Evolutionary conservation across 148 eudicot genomes (phyloP), one percentile per base, ranked within the genome.

Genomic region (Cornus florida): DNA sequence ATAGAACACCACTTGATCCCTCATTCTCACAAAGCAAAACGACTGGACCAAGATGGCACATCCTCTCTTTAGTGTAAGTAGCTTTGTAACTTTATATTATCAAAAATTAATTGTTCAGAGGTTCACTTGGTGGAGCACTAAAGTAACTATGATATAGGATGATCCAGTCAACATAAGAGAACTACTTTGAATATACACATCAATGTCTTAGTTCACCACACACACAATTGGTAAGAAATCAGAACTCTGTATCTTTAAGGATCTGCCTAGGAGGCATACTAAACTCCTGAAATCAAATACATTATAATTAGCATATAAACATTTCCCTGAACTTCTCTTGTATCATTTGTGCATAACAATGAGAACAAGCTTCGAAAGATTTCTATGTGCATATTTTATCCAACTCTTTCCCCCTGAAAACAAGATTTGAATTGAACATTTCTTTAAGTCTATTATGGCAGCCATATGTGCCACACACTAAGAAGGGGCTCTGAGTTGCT

Each of bases 21-120:
- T 74, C 79, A 33, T 78, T 81, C 48, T 38, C 78, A 35, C 89
- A 84, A 73, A 83, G 87, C 84, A 86, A 84, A 81, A 77, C 87
- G 72, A 71, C 80, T n/a, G 87, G 86, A 70, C 85, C 87, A 32
- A 89, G 77, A 77, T 86, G 91, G 89, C 84, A 84, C 77, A 81
- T 88, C 53, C 73, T 89, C 33, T 84, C 89, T 59, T 65, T 86
- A 23, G 86, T 86, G 91, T 89, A 81, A 85, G 90, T 76, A 53
- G 59, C 48, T 53, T 53, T 53, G 17, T 53, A 53, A 53, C 59
- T 53, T 1, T 43, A 5, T 43, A 9, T 2, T 43, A 43, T 43
- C 38, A 35, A 2, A 35, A 35, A 35, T 35, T 35, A 35, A 35
- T 35, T 35, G 38, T 35, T 35, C 38, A 35, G 38, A 35, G 38